A percentile compares a stretch with the other conserved stretches of the same genome.
These are phyloP conservation scores for Cornus florida DNA, from an alignment of 148 eudicot genomes.

Conservation along the genomic window DNA sequence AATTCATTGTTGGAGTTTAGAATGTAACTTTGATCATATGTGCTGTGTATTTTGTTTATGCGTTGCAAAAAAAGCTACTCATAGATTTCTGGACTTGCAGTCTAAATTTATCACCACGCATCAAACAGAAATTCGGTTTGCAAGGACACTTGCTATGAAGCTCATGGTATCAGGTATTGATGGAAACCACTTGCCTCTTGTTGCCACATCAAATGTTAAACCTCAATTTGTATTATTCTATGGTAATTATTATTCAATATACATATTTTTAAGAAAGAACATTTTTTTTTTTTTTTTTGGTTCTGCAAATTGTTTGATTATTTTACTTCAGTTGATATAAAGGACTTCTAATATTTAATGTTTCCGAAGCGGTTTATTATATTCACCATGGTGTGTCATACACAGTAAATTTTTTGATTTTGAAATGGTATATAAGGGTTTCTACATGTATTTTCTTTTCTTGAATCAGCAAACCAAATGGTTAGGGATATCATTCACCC, in stretches of 20 bases:
- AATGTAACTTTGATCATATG: too few species aligned
- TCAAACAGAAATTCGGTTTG: conserved; percentile 66
- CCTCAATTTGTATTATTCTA: background rate
- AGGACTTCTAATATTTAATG: background rate
- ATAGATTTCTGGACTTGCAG: conserved; percentile 42
- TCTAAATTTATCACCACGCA: conserved; percentile 63
- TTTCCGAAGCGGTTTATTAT: background rate
- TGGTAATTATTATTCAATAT: background rate
- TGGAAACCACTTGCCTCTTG: conserved; percentile 6
- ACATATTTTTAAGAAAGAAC: background rate
- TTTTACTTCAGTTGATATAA: background rate
- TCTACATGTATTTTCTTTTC: background rate
- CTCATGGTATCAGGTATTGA: conserved; percentile 53
- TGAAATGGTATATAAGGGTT: background rate
- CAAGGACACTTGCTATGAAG: conserved; percentile 44
- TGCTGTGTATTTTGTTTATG: too few species aligned
- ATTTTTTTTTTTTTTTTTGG: background rate
- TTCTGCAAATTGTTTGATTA: background rate
- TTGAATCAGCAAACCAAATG: conserved; percentile 41
- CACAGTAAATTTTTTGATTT: background rate
- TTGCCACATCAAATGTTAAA: background rate
- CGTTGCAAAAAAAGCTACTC: background rate
- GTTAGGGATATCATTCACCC: conserved; percentile 40
- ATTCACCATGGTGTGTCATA: background rate
- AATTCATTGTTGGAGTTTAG: too few species aligned